Evolutionary conservation across 768 basidiomycete species (phyloP), one percentile per base, ranked within the genome.

Genomic region (Pulveroboletus sp.): DNA sequence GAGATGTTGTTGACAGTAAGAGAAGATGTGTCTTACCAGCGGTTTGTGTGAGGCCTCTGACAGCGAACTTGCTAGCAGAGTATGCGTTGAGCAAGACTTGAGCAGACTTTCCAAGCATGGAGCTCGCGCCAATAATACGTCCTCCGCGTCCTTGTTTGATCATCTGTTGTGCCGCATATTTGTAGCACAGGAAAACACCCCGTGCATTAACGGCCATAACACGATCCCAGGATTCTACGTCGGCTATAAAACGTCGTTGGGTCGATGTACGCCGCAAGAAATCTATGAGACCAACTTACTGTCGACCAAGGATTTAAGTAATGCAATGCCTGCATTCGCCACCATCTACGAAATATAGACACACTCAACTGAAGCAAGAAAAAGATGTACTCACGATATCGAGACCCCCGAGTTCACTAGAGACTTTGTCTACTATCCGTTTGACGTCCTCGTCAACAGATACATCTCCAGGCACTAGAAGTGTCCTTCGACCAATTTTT

Each of bases 211-310:
- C 51, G 8, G 43, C 49, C n/a, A 60, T 47, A 17, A 51, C 37
- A 71, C 60, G 58, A 63, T 75, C 55, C 59, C 33, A 55, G 24
- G 51, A 11, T 5, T 55, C 50, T 17, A 53, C 20, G 21, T 50
- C 25, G 27, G 49, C 56, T 66, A n/a, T n/a, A n/a, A n/a, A n/a
- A n/a, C n/a, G n/a, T n/a, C n/a, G n/a, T n/a, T n/a, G n/a, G n/a
- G n/a, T n/a, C n/a, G n/a, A 24, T n/a, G 10, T 2, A 19, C 20
- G 36, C 29, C 19, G 2, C n/a, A n/a, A n/a, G n/a, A n/a, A n/a
- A 29, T 24, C 19, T 6, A 29, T 43, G 17, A n/a, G 11, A 21
- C 11, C 13, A 4, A 37, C 58, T 13, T 24, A 56, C 54, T 45
- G 19, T 40, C 25, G 7, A 56, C 27, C 40, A 47, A 32, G 27